Conservation (phyloP, 768 basidiomycete species). For the Suillus ampliporus region DNA sequence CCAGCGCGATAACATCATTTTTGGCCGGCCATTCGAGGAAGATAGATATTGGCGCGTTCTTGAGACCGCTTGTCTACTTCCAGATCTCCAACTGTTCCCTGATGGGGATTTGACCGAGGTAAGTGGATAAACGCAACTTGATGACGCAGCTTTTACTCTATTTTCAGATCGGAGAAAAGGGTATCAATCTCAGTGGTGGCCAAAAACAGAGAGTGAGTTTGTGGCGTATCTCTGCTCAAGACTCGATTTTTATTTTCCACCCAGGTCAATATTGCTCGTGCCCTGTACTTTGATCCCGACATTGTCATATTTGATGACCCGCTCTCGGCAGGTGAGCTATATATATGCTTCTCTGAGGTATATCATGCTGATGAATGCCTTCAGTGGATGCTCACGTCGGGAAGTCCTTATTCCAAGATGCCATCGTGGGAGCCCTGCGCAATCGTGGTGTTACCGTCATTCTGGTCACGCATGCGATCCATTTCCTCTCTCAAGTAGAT, state of each 20-base stretch:
- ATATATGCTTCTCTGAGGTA: neutral
- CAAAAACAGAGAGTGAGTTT: constrained; percentile 60
- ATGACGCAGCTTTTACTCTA: neutral
- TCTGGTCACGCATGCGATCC: constrained; percentile 60
- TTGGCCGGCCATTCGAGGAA: constrained; percentile 68
- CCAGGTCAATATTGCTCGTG: constrained; percentile 71
- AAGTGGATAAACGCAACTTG: constrained; percentile 1
- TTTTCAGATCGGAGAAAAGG: constrained; percentile 73
- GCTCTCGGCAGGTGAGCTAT: constrained; percentile 57
- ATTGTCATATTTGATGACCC: constrained; percentile 69
- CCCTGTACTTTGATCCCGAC: constrained; percentile 69
- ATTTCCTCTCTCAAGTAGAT: constrained; percentile 57
- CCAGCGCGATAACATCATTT: constrained; percentile 69
- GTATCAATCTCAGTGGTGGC: constrained; percentile 69
- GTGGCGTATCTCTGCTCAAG: neutral
- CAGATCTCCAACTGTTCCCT: constrained; percentile 67
- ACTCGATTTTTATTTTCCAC: neutral
- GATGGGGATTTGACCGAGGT: constrained; percentile 79
- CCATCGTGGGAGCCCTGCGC: constrained; percentile 56
- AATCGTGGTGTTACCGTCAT: constrained; percentile 54
- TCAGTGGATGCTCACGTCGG: constrained; percentile 79
- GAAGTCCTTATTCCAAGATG: constrained; percentile 66
- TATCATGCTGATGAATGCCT: neutral
- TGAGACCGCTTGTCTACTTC: constrained; percentile 59
- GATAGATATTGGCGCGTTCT: constrained; percentile 69